These are phyloP conservation scores for Kodamaea kakaduensis DNA, from an alignment of 805 yeast species.

Conservation along the genomic window DNA sequence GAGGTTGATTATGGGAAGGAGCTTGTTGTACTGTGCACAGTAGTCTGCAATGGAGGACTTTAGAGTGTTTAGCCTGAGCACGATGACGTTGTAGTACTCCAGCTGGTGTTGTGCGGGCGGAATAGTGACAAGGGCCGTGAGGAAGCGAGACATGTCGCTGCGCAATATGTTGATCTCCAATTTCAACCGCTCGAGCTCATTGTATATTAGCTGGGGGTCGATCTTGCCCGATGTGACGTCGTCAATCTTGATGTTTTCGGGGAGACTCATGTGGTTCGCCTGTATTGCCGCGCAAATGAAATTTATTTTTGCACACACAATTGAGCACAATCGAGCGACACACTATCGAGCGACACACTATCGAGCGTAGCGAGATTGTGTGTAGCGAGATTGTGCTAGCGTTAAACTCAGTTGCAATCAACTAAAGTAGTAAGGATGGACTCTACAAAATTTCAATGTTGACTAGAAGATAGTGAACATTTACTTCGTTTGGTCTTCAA, in stretches of 20 bases:
- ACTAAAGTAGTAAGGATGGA: too few relatives aligned
- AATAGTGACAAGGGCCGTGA: conserved; percentile 35
- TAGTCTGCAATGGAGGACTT: conserved; percentile 40
- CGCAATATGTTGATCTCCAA: conserved; percentile 40
- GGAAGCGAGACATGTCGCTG: conserved; percentile 37
- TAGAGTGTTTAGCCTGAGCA: conserved; percentile 33
- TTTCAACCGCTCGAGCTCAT: conserved; percentile 39
- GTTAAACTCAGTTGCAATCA: too few relatives aligned
- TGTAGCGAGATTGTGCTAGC: too few relatives aligned
- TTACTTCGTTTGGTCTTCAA: too few relatives aligned
- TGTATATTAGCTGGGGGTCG: conserved; percentile 39
- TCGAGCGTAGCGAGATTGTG: too few relatives aligned
- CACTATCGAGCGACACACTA: too few relatives aligned
- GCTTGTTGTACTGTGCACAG: conserved; percentile 40
- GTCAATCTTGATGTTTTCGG: conserved; percentile 37
- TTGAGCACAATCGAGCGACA: too few relatives aligned
- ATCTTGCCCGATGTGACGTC: conserved; percentile 42
- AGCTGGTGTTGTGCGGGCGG: conserved; percentile 29
- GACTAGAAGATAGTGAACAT: too few relatives aligned
- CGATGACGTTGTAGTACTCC: conserved; percentile 36
- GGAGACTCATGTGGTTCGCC: conserved; percentile 20
- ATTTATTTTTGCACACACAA: neutral
- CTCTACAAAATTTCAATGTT: too few relatives aligned
- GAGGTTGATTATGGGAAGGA: conserved; percentile 48
- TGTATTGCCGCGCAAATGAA: neutral